Base-by-base conservation (phyloP, 495 filamentous ascomycete species). In the Aspergillus homomorphus region DNA sequence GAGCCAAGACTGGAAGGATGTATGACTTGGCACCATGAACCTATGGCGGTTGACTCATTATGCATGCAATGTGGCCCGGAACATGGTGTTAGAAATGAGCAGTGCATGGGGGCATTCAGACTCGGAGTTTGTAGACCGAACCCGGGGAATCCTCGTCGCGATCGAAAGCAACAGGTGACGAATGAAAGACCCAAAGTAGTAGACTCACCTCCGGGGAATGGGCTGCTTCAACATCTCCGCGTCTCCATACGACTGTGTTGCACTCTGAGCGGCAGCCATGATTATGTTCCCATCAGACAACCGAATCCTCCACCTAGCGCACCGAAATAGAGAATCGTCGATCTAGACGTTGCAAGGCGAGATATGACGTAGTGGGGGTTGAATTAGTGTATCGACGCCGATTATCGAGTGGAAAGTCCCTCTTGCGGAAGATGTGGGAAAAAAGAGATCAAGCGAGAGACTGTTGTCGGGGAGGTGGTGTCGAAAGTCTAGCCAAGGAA, bases 221-320 rank as follows among this genome's bases (percentile, higher is more conserved):
- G 77, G 73, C 65, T 80, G 76, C 66, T 80, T 79, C 69, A 56
- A 57, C 44, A 84, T 77, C 62, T 82, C 80, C 30, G 78, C 72
- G 44, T 81, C 78, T 45, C 73, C 73, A 63, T 79, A 74, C 67
- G 77, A 75, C 64, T 80, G 80, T 67, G 73, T 70, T 68, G 72
- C 74, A 66, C 72, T 75, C 62, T 76, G 75, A 69, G 74, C 63
- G 73, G 73, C 68, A 67, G 77, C 74, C 76, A 78, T 78, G 67
- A 67, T 62, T 63, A 59, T 62, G 59, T 64, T 77, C 73, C 76
- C 77, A 80, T 80, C 57, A 71, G 74, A 73, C 53, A 58, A 44
- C 63, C 55, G 58, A 53, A 45, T 52, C 58, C 63, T 61, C 56
- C 66, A 51, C 62, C 55, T 56, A 38, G 42, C 20, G 61, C 51